Percentiles rank a stretch among this genome's conserved stretches.
Evolutionary conservation across 108 stramenopile species (phyloP).

Genomic region (Discostella stelligeroides): DNA sequence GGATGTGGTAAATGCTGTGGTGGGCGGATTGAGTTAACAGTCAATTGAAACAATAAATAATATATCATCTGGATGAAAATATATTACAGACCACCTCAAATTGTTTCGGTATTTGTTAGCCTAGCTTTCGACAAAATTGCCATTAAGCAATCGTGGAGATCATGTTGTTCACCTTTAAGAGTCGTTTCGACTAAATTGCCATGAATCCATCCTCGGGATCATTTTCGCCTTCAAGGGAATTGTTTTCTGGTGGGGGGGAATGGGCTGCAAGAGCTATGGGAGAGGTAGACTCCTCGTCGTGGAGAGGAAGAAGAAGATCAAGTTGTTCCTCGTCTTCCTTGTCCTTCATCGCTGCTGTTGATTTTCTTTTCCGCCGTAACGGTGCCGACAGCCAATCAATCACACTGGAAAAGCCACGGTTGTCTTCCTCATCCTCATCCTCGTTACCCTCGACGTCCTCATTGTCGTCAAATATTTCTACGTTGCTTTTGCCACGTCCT

Average conservation of each 20-base stretch:
- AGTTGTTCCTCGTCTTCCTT: neutral
- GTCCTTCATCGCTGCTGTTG: neutral
- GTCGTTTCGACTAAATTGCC: slow-evolving; percentile 42
- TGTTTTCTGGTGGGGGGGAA: no score
- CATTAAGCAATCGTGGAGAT: slow-evolving; percentile 58
- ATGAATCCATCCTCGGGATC: slow-evolving; percentile 62
- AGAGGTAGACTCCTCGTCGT: no score
- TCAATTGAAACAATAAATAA: no score
- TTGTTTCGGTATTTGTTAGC: no score
- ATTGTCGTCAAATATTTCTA: slow-evolving; percentile 11
- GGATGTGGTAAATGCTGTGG: no score
- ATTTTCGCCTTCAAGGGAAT: slow-evolving; percentile 29
- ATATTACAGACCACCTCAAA: no score
- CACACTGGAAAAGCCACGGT: slow-evolving; percentile 17
- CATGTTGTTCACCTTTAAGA: slow-evolving; percentile 39
- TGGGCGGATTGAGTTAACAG: no score
- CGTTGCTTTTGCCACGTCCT: neutral
- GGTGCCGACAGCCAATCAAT: slow-evolving; percentile 44
- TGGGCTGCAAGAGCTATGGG: no score
- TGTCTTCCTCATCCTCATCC: slow-evolving; percentile 17
- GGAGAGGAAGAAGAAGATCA: neutral
- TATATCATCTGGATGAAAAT: no score
- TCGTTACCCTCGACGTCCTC: neutral
- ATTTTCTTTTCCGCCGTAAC: slow-evolving; percentile 5
- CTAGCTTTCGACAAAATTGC: slow-evolving; percentile 24